Conservation (phyloP, 73 alveolate species). For the Paraurostyla sp. region DNA sequence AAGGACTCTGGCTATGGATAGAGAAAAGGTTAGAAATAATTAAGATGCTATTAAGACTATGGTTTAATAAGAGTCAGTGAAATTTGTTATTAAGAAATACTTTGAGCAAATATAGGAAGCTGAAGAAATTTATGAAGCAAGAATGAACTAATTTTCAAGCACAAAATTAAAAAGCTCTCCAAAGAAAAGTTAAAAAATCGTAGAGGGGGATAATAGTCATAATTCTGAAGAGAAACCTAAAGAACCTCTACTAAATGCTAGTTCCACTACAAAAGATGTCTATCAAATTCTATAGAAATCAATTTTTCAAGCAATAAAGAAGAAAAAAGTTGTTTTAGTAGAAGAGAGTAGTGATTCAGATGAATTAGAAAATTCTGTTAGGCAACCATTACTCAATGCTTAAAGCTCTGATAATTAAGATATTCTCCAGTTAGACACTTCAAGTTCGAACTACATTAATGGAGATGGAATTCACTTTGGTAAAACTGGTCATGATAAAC, state of each 20-base stretch:
- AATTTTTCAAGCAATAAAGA: background rate
- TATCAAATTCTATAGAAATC: background rate
- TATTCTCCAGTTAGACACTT: too few relatives aligned
- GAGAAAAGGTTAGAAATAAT: constrained; percentile 7
- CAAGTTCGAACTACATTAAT: too few relatives aligned
- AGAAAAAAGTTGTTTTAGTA: background rate
- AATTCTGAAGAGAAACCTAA: background rate
- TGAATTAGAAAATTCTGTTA: background rate
- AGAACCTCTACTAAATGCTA: background rate
- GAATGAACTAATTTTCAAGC: background rate
- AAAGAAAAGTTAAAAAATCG: background rate
- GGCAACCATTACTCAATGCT: background rate
- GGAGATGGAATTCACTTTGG: too few relatives aligned
- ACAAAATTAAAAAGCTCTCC: background rate
- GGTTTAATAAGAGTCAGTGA: background rate
- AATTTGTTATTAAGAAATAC: background rate
- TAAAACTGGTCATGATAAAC: too few relatives aligned
- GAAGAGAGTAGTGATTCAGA: background rate
- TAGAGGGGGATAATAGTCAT: background rate
- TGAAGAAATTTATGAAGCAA: background rate
- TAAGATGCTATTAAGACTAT: background rate
- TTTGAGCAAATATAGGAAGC: background rate
- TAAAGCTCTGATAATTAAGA: background rate
- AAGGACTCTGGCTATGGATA: background rate
- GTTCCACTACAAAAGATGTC: background rate